phyloP scores from a whole-genome alignment of 2,329 filamentous ascomycete genomes.

The Diaporthe eres region DNA sequence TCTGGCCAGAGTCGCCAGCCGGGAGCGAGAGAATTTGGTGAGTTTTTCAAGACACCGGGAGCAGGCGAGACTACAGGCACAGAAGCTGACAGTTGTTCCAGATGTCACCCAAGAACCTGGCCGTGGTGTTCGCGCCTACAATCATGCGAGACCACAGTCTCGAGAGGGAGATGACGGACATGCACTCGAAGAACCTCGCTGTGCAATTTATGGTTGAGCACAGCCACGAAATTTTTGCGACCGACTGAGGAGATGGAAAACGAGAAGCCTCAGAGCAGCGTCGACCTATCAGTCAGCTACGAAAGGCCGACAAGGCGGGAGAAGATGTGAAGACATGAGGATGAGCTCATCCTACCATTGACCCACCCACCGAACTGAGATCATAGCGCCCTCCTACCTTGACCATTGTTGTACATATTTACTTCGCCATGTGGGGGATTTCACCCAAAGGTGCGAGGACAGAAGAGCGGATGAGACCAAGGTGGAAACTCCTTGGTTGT shows the following conservation, averaged over 20 bases:
- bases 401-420: conserved; percentile 40
- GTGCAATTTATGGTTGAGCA: conserved; percentile 96
- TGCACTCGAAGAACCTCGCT: conserved; percentile 91
- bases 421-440: conserved; percentile 39
- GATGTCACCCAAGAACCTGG: conserved; percentile 97
- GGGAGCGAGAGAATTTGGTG: conserved; percentile 88
- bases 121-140: conserved; percentile 97
- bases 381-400: conserved; percentile 15
- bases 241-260: conserved; percentile 47
- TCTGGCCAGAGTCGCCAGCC: conserved; percentile 85
- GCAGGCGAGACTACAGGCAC: background rate
- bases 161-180: conserved; percentile 95
- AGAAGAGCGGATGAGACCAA: background rate
- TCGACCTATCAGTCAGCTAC: background rate
- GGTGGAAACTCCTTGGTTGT: conserved; percentile 21
- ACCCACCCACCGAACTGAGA: conserved; percentile 28
- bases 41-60: conserved; percentile 49
- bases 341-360: conserved; percentile 1
- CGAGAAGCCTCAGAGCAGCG: background rate
- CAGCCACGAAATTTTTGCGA: conserved; percentile 83
- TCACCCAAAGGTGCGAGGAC: conserved; percentile 14
- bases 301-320: background rate
- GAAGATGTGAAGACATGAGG: background rate
- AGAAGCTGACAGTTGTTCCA: conserved; percentile 53
- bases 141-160: conserved; percentile 94